These are phyloP conservation scores for Triangularia setosa DNA, from an alignment of 2,329 filamentous ascomycete species.

Conservation along the genomic window DNA sequence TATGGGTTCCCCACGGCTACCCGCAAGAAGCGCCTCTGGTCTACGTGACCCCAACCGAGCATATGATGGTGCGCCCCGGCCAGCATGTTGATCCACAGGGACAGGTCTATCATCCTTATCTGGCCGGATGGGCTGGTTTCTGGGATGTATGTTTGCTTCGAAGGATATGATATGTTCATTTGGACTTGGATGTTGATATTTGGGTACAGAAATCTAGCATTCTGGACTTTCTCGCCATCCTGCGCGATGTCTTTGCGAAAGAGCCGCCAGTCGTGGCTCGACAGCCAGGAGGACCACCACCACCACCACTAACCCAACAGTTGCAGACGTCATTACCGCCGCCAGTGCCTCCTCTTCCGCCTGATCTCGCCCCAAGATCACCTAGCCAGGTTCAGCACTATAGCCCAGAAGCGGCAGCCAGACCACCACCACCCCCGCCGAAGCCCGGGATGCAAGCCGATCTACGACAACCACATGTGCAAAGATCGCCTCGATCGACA, in stretches of 20 bases:
- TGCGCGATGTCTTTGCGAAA: conserved; percentile 86
- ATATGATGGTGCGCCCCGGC: conserved; percentile 85
- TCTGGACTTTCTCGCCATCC: conserved; percentile 73
- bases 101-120: conserved; percentile 90
- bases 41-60: conserved; percentile 83
- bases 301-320: conserved; percentile 35
- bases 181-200: conserved; percentile 18
- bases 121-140: conserved; percentile 82
- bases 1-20: conserved; percentile 93
- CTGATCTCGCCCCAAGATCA: conserved; percentile 52
- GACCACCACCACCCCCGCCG: conserved; percentile 51
- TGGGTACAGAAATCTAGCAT: conserved; percentile 69
- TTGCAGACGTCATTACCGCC: conserved; percentile 48
- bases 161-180: not conserved
- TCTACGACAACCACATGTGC: conserved; percentile 31
- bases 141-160: conserved; percentile 66
- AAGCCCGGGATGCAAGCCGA: conserved; percentile 39
- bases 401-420: conserved; percentile 29
- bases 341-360: conserved; percentile 68
- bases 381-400: conserved; percentile 34
- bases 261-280: conserved; percentile 86
- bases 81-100: conserved; percentile 95
- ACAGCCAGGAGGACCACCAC: conserved; percentile 45
- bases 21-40: conserved; percentile 79
- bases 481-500: conserved; percentile 33